phyloP scores from a whole-genome alignment of 2,329 filamentous ascomycete species.

The Hypoxylon sp. region DNA sequence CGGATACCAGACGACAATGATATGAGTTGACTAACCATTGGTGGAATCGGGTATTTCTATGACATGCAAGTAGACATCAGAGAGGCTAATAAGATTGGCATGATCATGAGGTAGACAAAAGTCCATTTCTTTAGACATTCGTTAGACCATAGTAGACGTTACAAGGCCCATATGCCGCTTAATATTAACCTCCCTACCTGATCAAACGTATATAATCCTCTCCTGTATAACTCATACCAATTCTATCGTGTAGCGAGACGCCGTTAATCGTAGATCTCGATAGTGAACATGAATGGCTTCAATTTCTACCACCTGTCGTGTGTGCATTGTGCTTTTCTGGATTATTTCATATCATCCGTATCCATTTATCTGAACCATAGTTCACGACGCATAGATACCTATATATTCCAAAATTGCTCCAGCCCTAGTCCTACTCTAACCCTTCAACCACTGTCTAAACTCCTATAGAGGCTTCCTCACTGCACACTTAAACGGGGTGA shows the following conservation, averaged over 20 bases:
- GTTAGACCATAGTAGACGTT: constrained; percentile 25
- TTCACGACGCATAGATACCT: neutral
- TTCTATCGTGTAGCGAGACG: neutral
- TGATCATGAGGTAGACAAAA: constrained; percentile 35
- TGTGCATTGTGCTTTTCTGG: neutral
- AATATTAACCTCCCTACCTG: constrained; percentile 18
- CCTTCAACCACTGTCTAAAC: neutral
- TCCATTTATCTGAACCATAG: neutral
- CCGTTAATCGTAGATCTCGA: neutral
- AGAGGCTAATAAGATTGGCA: constrained; percentile 18
- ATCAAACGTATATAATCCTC: neutral
- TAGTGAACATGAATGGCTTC: neutral
- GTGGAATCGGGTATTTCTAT: neutral
- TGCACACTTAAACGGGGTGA: constrained; percentile 43
- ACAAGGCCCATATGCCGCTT: constrained; percentile 7
- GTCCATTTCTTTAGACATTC: constrained; percentile 28
- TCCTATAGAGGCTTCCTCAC: constrained; percentile 45
- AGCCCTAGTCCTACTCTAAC: neutral
- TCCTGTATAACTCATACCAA: neutral
- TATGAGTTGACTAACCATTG: constrained; percentile 5
- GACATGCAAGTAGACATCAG: constrained; percentile 1
- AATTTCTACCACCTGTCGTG: neutral
- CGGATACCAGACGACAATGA: neutral
- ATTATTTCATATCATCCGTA: neutral
- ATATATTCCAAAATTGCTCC: neutral